Base-by-base conservation (phyloP, 176 grass and related monocot species). In the Pontederia crassipes region DNA sequence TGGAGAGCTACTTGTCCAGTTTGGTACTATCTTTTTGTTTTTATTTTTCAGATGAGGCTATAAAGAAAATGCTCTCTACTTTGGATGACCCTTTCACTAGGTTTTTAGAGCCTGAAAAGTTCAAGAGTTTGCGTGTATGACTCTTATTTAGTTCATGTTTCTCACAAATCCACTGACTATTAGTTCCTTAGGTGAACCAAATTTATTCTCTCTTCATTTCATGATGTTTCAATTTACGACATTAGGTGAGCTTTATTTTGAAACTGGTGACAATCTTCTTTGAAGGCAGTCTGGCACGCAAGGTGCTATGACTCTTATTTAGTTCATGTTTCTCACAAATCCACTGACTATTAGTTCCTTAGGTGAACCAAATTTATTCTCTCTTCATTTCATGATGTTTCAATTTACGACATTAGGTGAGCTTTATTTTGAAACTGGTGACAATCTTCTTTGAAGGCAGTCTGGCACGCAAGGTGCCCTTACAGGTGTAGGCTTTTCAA, bases 211-310 rank as follows among this genome's bases (percentile, higher is more conserved):
- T 40, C 32, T 40, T 40, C 32, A 40, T 40, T 40, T 40, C 6
- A 40, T 40, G 32, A 40, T 40, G 17, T 62, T 62, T 12, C 35
- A n/a, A 12, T 46, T 59, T 28, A 28, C 14, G 26, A 51, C 62
- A 65, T 65, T 10, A 46, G 16, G 52, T 48, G 12, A 52, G 11
- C 18, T 50, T 9, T 67, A 51, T 52, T 64, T 52, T 74, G 49
- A 86, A 63, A 60, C 57, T 77, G 57, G 35, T 10, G 57, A 72
- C 80, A 74, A 68, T 68, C 69, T 85, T 89, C 60, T 82, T 75
- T 89, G 75, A 95, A 83, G 85, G 82, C 83, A 97, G 93, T 91
- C 93, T 85, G 87, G 93, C 71, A 88, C 93, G 69, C 84, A 97
- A 85, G 93, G 86, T 24, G 79, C 87, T 97, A 80, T 78, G 79